These are phyloP conservation scores for Chaetomium tenue DNA, from an alignment of 495 filamentous ascomycete genomes.

Conservation along the genomic window DNA sequence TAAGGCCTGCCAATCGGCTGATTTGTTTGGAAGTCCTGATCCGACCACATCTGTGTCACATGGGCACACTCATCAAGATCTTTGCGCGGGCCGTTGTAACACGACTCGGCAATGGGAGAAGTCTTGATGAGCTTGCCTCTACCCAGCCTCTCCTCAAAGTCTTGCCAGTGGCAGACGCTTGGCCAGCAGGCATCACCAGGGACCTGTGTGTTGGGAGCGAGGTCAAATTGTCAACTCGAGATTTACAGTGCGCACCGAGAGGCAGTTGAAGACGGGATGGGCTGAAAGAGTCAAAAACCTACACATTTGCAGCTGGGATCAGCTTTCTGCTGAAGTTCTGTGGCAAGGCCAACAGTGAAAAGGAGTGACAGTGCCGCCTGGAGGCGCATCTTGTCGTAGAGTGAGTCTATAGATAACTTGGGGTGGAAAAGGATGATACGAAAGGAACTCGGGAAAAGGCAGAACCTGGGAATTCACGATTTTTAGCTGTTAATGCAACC, in stretches of 20 bases:
- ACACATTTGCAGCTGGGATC: constrained; percentile 15
- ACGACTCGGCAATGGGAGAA: constrained; percentile 18
- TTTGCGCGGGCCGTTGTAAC: constrained; percentile 20
- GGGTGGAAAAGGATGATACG: no score
- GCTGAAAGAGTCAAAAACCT: background rate
- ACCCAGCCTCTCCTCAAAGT: constrained; percentile 1
- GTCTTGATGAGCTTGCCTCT: constrained; percentile 18
- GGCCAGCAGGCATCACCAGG: constrained; percentile 20
- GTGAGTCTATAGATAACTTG: no score
- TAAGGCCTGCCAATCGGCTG: constrained; percentile 12
- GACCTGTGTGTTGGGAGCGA: background rate
- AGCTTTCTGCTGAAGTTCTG: background rate
- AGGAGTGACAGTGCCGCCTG: constrained; percentile 11
- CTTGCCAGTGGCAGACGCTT: background rate
- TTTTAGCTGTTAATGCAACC: no score
- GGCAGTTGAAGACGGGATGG: background rate
- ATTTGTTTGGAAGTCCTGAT: constrained; percentile 14
- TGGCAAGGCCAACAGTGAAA: background rate
- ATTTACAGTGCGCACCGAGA: background rate
- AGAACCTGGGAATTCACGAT: no score
- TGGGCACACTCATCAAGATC: constrained; percentile 18
- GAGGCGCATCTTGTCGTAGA: constrained; percentile 16
- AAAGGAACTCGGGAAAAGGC: no score
- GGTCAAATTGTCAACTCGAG: background rate
- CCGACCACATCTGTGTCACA: constrained; percentile 10